Conservation (phyloP, 2,329 filamentous ascomycete genomes). For the Colletotrichum incanum region DNA sequence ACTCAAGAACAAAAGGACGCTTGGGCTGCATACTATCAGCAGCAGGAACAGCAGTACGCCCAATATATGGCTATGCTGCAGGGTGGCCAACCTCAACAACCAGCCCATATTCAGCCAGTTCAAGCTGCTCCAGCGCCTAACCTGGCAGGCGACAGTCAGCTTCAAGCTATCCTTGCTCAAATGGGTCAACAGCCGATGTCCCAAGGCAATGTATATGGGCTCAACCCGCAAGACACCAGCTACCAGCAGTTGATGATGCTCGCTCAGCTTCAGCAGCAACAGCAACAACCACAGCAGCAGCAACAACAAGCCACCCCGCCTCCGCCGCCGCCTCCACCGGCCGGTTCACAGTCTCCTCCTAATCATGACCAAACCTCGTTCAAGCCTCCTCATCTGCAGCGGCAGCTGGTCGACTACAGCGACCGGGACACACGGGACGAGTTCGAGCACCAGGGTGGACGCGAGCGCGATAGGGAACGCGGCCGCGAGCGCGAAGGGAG, state of each 20-base stretch:
- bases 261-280: constrained; percentile 55
- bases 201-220: constrained; percentile 47
- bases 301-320: constrained; percentile 40
- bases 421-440: constrained; percentile 35
- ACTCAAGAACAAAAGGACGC: constrained; percentile 45
- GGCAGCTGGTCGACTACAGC: constrained; percentile 38
- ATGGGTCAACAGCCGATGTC: constrained; percentile 53
- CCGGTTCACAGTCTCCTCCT: constrained; percentile 42
- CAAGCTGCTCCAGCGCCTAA: constrained; percentile 40
- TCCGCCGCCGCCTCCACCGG: constrained; percentile 8
- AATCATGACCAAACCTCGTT: constrained; percentile 43
- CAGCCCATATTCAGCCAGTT: constrained; percentile 2
- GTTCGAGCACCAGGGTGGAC: constrained; percentile 44
- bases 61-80: constrained; percentile 61
- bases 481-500: constrained; percentile 51
- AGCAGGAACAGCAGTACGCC: constrained; percentile 51
- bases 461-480: constrained; percentile 49
- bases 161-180: constrained; percentile 62
- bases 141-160: constrained; percentile 51
- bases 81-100: constrained; percentile 50
- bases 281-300: constrained; percentile 42
- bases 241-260: constrained; percentile 60
- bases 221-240: constrained; percentile 57
- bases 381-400: constrained; percentile 40
- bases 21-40: constrained; percentile 50